Evolutionary conservation across 2,329 filamentous ascomycete genomes (phyloP).

Genomic region (Juglanconis juglandina): DNA sequence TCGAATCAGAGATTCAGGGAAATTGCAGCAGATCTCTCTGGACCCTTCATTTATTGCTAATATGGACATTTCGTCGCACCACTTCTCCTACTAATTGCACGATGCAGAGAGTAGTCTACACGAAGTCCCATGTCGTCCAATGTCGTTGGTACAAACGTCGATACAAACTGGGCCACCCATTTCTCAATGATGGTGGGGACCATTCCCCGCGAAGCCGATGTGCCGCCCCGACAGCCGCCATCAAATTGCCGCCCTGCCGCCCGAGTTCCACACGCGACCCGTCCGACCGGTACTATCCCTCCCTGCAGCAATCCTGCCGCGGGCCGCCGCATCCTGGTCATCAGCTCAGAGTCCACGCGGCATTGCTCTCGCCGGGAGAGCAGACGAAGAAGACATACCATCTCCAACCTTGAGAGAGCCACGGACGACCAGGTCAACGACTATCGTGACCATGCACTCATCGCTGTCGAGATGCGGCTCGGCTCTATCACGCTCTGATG

Average conservation of each 20-base stretch:
- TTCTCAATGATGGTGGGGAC: not conserved
- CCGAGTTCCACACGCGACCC: constrained; percentile 1
- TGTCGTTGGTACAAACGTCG: not conserved
- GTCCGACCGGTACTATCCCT: not conserved
- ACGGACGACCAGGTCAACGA: not conserved
- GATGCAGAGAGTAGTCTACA: too few species aligned
- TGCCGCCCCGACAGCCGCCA: not conserved
- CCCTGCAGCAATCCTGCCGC: not conserved
- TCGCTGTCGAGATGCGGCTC: not conserved
- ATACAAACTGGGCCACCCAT: too few species aligned
- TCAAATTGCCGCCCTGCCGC: constrained; percentile 1
- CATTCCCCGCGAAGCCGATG: not conserved
- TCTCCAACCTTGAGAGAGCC: not conserved
- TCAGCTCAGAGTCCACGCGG: not conserved
- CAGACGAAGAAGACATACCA: not conserved
- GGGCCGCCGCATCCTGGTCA: not conserved
- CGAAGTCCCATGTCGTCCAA: not conserved
- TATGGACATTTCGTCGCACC: too few species aligned
- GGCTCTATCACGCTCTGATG: too few species aligned
- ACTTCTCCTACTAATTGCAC: too few species aligned
- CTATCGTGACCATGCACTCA: not conserved
- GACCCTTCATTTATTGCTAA: too few species aligned
- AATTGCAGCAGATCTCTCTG: too few species aligned
- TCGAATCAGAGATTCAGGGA: not conserved
- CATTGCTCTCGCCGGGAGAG: not conserved